phyloP scores from a whole-genome alignment of 2,329 filamentous ascomycete species.

The Trichophyton benhamiae region DNA sequence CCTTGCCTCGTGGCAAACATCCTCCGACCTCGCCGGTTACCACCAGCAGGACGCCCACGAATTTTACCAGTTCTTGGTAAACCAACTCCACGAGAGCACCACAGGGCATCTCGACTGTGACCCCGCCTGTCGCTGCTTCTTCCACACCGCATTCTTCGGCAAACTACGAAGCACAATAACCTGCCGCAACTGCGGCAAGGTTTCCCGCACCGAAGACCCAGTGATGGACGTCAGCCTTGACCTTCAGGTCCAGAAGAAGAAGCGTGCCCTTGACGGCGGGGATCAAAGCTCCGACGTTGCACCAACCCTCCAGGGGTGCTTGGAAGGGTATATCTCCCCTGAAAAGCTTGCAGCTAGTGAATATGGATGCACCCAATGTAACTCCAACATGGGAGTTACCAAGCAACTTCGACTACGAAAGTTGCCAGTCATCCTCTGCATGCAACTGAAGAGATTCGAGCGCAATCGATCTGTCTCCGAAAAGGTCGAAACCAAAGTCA shows the following conservation, averaged over 20 bases:
- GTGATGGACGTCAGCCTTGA: constrained; percentile 86
- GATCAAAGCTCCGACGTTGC: constrained; percentile 30
- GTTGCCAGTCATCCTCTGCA: constrained; percentile 75
- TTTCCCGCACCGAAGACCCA: constrained; percentile 71
- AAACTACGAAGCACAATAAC: constrained; percentile 83
- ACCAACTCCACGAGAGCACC: constrained; percentile 69
- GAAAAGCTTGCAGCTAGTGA: constrained; percentile 65
- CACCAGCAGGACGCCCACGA: constrained; percentile 96
- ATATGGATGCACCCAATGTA: constrained; percentile 75
- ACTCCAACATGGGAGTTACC: constrained; percentile 60
- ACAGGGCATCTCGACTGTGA: constrained; percentile 57
- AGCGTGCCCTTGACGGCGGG: constrained; percentile 28
- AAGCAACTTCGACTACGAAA: constrained; percentile 76
- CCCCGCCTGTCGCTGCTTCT: constrained; percentile 64
- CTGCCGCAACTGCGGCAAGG: constrained; percentile 73
- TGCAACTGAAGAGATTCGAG: constrained; percentile 83
- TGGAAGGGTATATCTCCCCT: constrained; percentile 75
- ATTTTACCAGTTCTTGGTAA: constrained; percentile 89
- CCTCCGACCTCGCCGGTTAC: constrained; percentile 62
- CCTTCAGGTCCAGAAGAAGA: constrained; percentile 63
- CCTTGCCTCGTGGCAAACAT: constrained; percentile 67
- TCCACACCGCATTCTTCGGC: constrained; percentile 90
- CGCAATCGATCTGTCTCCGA: constrained; percentile 62
- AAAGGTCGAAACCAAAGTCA: constrained; percentile 77
- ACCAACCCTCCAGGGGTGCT: constrained; percentile 56